phyloP scores from a whole-genome alignment of 371 early-diverging fungal genomes.

The Vairimorpha ceranae region DNA sequence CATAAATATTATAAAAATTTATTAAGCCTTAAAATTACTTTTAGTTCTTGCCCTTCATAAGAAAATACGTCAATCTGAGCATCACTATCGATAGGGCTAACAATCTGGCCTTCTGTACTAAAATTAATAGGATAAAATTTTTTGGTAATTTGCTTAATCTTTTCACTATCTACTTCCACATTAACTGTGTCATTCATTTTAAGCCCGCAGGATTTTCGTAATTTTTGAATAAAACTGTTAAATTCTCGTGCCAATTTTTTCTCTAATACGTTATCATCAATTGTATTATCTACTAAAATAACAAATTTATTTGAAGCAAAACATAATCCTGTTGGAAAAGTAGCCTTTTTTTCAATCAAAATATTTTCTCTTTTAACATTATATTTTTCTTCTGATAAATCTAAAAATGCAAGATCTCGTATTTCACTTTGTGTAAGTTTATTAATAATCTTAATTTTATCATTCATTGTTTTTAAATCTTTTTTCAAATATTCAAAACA shows the following conservation, averaged over 20 bases:
- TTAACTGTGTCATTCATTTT: constrained; percentile 44
- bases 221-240: constrained; percentile 88
- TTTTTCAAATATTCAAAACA: constrained; percentile 51
- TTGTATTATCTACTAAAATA: constrained; percentile 75
- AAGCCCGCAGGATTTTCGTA: constrained; percentile 76
- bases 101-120: constrained; percentile 30
- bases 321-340: constrained; percentile 13
- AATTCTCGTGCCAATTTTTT: constrained; percentile 91
- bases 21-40: background rate
- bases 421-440: constrained; percentile 23
- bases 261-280: constrained; percentile 72
- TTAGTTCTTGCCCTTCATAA: background rate
- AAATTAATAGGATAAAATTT: constrained; percentile 33
- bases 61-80: background rate
- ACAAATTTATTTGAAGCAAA: constrained; percentile 63
- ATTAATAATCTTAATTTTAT: constrained; percentile 44
- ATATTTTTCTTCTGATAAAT: background rate
- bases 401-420: constrained; percentile 1
- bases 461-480: constrained; percentile 45
- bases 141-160: constrained; percentile 5
- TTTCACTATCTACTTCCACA: constrained; percentile 21
- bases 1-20: background rate
- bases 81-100: background rate
- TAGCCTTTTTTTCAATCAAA: constrained; percentile 43
- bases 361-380: constrained; percentile 46